Evolutionary conservation across 768 basidiomycete genomes (phyloP), one percentile per base, ranked within the genome.

Genomic region (Suillus subaureus): DNA sequence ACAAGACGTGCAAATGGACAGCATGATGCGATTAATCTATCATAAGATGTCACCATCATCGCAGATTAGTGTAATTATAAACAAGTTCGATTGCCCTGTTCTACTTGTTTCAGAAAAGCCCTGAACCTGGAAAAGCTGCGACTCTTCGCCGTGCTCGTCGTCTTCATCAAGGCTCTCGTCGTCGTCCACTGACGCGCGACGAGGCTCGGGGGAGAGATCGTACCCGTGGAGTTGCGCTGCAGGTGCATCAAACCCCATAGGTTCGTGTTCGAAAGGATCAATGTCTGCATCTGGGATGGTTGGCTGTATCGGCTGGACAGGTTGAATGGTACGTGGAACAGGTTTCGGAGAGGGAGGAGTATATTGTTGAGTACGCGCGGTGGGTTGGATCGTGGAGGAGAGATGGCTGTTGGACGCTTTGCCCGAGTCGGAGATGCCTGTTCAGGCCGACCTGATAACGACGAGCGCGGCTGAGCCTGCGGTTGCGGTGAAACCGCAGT

Each of bases 81-180:
- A 37, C 49, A 43, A 51, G 47, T 31, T 39, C 42, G 15, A 28
- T 18, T 64, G 40, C 28, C 6, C 28, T 28, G 12, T 51, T 40
- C 43, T 58, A 35, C 43, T 26, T 35, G 35, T 47, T 26, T 78
- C 69, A 82, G 67, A 79, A 82, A 56, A 82, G 62, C 49, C 79
- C 81, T 31, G 81, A 82, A 35, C 81, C 81, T 28, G 81, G 74
- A 82, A 80, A 62, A 82, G 51, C 67, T 74, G 81, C 16, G 78
- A 79, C 51, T 73, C 76, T 65, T 78, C 80, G 33, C 68, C 66
- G 33, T 71, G 70, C 7, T 67, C 70, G 16, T 71, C 71, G 23
- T 68, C 61, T 42, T 72, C 73, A 49, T 69, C 62, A 9, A 47
- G 47, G 26, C 65, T 23, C 51, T 67, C 67, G 21, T 65, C n/a